Percentiles rank a stretch among this genome's conserved stretches.
Conservation (phyloP, 768 basidiomycete genomes). For the Tricholoma matsutake region DNA sequence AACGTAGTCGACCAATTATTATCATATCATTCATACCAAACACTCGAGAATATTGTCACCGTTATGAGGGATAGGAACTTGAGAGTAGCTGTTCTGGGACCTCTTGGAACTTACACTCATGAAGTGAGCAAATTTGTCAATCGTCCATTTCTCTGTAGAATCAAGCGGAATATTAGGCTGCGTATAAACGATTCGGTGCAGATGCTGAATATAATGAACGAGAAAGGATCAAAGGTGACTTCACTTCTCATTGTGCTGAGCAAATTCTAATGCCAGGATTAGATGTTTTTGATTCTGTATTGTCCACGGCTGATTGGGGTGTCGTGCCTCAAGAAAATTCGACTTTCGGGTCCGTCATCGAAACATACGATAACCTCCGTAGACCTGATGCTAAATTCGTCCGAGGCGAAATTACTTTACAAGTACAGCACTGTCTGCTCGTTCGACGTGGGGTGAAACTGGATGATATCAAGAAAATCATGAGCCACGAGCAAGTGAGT, state of each 20-base stretch:
- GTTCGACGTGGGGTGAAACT: conserved; percentile 56
- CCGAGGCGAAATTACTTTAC: conserved; percentile 55
- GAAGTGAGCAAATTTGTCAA: conserved; percentile 28
- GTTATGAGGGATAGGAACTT: neutral
- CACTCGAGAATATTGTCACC: neutral
- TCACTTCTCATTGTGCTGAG: neutral
- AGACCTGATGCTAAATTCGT: conserved; percentile 47
- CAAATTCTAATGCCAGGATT: neutral
- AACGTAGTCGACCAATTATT: no score
- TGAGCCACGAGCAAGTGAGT: conserved; percentile 80
- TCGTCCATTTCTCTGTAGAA: neutral
- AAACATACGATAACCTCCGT: conserved; percentile 69
- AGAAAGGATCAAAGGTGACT: conserved; percentile 32
- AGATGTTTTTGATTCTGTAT: conserved; percentile 62
- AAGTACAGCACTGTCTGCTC: conserved; percentile 68
- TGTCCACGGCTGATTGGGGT: conserved; percentile 42
- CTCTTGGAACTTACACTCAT: conserved; percentile 70
- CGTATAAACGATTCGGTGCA: conserved; percentile 35
- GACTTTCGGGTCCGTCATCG: conserved; percentile 67
- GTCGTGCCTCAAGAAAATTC: conserved; percentile 84
- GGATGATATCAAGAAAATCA: conserved; percentile 50
- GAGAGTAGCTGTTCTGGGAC: conserved; percentile 58
- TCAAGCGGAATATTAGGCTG: conserved; percentile 30
- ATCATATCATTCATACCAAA: no score
- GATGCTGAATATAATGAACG: conserved; percentile 31